phyloP scores from a whole-genome alignment of 257 asterid species.

The Mitragyna speciosa region DNA sequence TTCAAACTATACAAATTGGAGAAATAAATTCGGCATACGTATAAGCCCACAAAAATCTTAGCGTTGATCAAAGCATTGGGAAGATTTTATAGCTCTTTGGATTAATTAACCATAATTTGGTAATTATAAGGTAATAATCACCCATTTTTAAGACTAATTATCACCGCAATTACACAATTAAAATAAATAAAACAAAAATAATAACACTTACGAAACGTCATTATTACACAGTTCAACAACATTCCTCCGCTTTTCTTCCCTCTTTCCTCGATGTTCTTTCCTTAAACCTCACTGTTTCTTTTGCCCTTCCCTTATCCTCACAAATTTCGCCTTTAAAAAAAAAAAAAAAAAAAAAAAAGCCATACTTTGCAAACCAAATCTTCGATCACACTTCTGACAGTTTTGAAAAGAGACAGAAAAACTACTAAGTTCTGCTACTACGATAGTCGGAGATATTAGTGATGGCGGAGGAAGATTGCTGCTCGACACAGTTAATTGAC shows the following conservation, averaged over 20 bases:
- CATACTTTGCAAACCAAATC: no score
- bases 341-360: no score
- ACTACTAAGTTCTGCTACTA: no score
- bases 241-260: not conserved
- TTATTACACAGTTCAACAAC: not conserved
- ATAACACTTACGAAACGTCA: not conserved
- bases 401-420: not conserved
- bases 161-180: no score
- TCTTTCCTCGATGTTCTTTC: slow-evolving; percentile 6
- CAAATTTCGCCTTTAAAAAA: not conserved
- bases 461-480: slow-evolving; percentile 30
- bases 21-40: no score
- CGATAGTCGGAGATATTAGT: not conserved
- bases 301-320: not conserved
- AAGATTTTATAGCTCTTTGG: not conserved
- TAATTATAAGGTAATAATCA: not conserved
- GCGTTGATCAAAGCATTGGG: not conserved
- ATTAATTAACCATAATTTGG: no score
- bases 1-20: no score
- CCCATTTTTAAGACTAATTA: no score
- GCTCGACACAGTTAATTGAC: slow-evolving; percentile 93
- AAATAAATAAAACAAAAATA: no score
- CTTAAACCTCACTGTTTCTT: not conserved
- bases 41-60: no score
- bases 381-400: no score